phyloP scores from a whole-genome alignment of 1,284 basidiomycete species.

The Melampsora larici-populina region DNA sequence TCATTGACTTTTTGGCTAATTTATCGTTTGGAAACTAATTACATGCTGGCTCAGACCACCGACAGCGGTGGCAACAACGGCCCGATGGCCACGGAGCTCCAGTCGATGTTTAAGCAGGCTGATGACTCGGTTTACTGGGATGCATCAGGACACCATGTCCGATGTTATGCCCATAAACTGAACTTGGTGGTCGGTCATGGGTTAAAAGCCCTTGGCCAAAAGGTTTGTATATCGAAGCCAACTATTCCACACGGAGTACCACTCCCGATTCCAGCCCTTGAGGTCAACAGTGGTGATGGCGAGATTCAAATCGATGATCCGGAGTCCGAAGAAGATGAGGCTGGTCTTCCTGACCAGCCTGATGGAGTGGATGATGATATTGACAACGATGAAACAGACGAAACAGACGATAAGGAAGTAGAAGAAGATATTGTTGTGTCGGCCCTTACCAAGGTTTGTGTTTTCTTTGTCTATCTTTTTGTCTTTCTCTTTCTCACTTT shows the following conservation, averaged over 20 bases:
- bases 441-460: not conserved
- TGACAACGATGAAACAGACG: not conserved
- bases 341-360: too few relatives aligned
- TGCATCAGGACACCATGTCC: too few relatives aligned
- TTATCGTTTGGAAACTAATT: too few relatives aligned
- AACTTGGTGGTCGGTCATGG: not conserved
- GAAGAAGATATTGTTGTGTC: not conserved
- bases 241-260: not conserved
- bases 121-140: not conserved
- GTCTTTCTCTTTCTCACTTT: too few relatives aligned
- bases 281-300: too few relatives aligned
- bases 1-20: too few relatives aligned
- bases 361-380: not conserved
- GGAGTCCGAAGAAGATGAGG: too few relatives aligned
- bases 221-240: not conserved
- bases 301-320: too few relatives aligned
- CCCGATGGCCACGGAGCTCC: constrained; percentile 3
- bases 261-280: too few relatives aligned
- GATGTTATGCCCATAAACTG: not conserved
- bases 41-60: too few relatives aligned
- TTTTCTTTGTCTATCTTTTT: too few relatives aligned
- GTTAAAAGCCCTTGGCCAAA: not conserved
- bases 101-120: not conserved
- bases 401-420: not conserved
- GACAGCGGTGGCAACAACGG: constrained; percentile 3